Percentiles rank a stretch among this genome's conserved stretches.
These are phyloP conservation scores for Phytophthora megakarya DNA, from an alignment of 352 stramenopile species.

Conservation along the genomic window DNA sequence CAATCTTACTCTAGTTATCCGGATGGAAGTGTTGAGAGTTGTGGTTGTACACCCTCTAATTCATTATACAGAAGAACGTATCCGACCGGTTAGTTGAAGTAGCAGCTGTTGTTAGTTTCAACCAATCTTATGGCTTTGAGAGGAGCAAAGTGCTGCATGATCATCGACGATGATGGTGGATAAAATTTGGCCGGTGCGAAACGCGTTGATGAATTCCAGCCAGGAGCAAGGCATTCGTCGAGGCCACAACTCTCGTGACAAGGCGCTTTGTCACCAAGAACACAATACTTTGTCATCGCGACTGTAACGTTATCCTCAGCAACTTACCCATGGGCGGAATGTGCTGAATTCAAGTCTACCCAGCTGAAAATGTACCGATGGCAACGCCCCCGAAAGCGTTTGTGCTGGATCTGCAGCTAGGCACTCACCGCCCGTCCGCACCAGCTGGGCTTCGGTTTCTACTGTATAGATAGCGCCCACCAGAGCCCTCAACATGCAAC, in stretches of 20 bases:
- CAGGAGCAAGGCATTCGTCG: no score
- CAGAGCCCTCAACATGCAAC: not conserved
- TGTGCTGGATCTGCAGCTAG: slow-evolving; percentile 4
- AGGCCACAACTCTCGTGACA: no score
- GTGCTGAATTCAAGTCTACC: not conserved
- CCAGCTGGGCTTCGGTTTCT: slow-evolving; percentile 8
- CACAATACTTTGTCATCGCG: no score
- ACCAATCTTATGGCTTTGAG: slow-evolving; percentile 9
- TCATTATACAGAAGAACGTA: not conserved
- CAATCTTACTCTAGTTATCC: not conserved
- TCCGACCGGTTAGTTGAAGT: slow-evolving; percentile 9
- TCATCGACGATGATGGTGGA: slow-evolving; percentile 14
- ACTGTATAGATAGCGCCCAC: not conserved
- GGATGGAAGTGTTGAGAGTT: not conserved
- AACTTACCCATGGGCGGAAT: not conserved
- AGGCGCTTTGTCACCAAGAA: no score
- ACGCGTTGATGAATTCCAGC: slow-evolving; percentile 6
- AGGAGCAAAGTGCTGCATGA: slow-evolving; percentile 14
- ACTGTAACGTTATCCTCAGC: no score
- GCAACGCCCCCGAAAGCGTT: not conserved
- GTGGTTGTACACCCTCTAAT: not conserved
- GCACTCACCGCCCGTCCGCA: not conserved
- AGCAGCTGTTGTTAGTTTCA: slow-evolving; percentile 21
- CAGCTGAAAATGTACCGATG: not conserved
- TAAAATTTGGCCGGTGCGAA: slow-evolving; percentile 36